Percentiles rank a stretch among this genome's conserved stretches.
These are phyloP conservation scores for Claviceps paspali DNA, from an alignment of 2,329 filamentous ascomycete species.

Conservation along the genomic window DNA sequence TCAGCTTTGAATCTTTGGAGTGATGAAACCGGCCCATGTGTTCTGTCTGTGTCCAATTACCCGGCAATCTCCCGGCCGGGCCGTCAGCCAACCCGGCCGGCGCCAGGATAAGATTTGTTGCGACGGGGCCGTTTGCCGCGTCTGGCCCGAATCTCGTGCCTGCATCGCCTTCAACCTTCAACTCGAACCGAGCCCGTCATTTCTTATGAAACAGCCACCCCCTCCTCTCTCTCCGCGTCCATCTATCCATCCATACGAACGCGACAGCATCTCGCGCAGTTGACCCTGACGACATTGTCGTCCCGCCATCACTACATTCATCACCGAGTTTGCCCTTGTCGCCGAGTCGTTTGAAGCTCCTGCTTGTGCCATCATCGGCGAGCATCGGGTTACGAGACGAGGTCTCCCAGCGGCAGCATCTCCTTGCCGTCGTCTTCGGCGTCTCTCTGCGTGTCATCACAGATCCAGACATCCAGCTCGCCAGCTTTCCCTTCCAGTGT, in stretches of 20 bases:
- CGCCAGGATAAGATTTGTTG: constrained; percentile 1
- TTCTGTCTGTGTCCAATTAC: not conserved
- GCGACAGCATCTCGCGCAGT: not conserved
- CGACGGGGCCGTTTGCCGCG: not conserved
- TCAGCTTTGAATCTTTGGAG: too few relatives aligned
- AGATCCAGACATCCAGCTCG: constrained; percentile 19
- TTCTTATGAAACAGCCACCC: too few relatives aligned
- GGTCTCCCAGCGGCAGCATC: constrained; percentile 24
- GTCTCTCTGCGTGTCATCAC: too few relatives aligned
- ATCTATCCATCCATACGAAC: too few relatives aligned
- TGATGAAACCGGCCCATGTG: too few relatives aligned
- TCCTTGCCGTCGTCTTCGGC: constrained; percentile 19
- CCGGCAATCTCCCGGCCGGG: constrained; percentile 4
- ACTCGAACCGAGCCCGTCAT: not conserved
- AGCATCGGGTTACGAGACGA: constrained; percentile 16
- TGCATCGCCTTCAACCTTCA: not conserved
- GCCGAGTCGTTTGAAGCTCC: not conserved
- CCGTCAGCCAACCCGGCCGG: not conserved
- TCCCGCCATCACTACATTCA: not conserved
- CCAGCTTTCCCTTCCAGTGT: constrained; percentile 12
- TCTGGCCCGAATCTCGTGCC: not conserved
- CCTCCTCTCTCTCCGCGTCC: too few relatives aligned
- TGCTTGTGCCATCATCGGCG: not conserved
- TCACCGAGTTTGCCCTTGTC: not conserved
- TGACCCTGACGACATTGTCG: not conserved